These are phyloP conservation scores for Wickerhamomyces sp. DNA, from an alignment of 1,139 yeast genomes.

Conservation along the genomic window DNA sequence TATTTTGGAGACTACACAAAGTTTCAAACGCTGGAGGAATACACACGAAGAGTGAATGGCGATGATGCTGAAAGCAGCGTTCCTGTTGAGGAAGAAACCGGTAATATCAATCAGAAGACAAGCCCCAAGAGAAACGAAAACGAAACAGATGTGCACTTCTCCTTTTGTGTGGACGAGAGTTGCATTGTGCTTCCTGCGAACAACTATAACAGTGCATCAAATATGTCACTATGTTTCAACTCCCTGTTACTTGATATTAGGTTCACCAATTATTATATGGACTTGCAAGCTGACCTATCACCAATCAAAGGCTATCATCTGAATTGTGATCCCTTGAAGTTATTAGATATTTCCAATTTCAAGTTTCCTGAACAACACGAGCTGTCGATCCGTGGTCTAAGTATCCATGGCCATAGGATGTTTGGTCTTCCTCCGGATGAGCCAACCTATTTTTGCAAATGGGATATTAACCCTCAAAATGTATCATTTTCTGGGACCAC, in stretches of 20 bases:
- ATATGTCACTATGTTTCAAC: constrained; percentile 60
- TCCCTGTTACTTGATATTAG: constrained; percentile 72
- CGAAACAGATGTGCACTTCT: constrained; percentile 71
- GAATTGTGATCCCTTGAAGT: constrained; percentile 24
- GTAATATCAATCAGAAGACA: constrained; percentile 12
- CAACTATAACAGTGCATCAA: constrained; percentile 60
- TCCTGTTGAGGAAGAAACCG: constrained; percentile 4
- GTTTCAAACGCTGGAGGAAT: constrained; percentile 79
- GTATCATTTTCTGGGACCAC: constrained; percentile 51
- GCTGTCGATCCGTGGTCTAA: constrained; percentile 56
- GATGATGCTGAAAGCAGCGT: neutral
- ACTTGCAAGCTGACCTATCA: constrained; percentile 56
- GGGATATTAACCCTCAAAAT: constrained; percentile 75
- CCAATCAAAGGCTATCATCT: constrained; percentile 39
- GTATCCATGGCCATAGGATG: constrained; percentile 82
- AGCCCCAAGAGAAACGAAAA: constrained; percentile 50
- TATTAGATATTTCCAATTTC: constrained; percentile 18
- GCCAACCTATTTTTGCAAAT: constrained; percentile 82
- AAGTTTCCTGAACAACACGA: constrained; percentile 26
- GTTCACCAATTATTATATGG: constrained; percentile 92
- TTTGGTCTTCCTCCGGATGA: constrained; percentile 89
- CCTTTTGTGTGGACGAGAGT: constrained; percentile 67
- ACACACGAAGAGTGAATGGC: constrained; percentile 6
- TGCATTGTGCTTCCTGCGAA: constrained; percentile 67
- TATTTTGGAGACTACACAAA: constrained; percentile 85